Base-by-base conservation (phyloP, 139 green algal species). In the Eudorina sp. region DNA sequence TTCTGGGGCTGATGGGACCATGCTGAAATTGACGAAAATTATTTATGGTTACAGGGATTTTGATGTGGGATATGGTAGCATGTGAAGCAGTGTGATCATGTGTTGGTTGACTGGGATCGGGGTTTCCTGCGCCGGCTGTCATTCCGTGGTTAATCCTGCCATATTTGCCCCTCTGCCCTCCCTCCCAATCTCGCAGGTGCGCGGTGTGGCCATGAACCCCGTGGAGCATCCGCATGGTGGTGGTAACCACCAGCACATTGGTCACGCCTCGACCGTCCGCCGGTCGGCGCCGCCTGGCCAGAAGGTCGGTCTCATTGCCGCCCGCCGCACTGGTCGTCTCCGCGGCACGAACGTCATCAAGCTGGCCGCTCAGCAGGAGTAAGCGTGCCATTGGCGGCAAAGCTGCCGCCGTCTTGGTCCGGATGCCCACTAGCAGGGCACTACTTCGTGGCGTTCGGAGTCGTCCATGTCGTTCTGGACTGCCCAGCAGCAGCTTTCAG, bases 181-280 rank as follows among this genome's bases (percentile, higher is more conserved):
- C 31, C 38, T 45, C 25, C 36, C n/a, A n/a, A n/a, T n/a, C n/a
- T n/a, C n/a, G n/a, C 88, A 91, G 93, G 96, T 98, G 84, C 96
- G 98, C 96, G 98, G 98, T 99, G 98, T 99, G 95, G 98, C 98
- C 74, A 99, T 99, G 98, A 99, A 99, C 96, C 98, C 98, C 64
- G 98, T 99, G 92, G 98, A 99, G 97, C 98, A 99, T 90, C 98
- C 98, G 87, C 98, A 99, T 89, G 98, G 98, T 94, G 98, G 98
- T 97, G 98, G 98, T 97, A 99, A 99, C 95, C 98, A 99, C 93
- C 98, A 99, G 97, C 98, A 99, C 93, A 99, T 99, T 94, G 98
- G 98, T 70, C 98, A 99, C 93, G 96, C 98, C 25, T 99, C 98
- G 64, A 99, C 98, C 60, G 95, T 99, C 80, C 94, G 94, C 86